phyloP scores from a whole-genome alignment of 139 green algal genomes.

The Coelastrella sp. region DNA sequence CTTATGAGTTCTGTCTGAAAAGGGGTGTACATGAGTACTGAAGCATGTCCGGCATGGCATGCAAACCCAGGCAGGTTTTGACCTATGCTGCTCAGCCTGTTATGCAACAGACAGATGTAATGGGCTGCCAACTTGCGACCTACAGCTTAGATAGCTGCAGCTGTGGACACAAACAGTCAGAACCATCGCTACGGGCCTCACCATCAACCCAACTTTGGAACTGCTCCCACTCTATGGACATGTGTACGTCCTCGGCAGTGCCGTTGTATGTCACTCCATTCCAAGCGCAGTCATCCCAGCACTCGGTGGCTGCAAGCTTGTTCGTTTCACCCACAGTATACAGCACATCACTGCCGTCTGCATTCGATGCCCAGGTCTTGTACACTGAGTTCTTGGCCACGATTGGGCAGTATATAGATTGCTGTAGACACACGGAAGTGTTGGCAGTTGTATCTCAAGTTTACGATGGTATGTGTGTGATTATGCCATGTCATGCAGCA shows the following conservation, averaged over 20 bases:
- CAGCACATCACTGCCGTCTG: slow-evolving; percentile 27
- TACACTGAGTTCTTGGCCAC: slow-evolving; percentile 18
- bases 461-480: too few relatives aligned
- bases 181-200: neutral
- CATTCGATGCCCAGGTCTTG: slow-evolving; percentile 38
- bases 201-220: slow-evolving; percentile 10
- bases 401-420: slow-evolving; percentile 13
- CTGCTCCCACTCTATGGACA: slow-evolving; percentile 38
- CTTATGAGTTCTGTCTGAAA: too few relatives aligned
- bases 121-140: too few relatives aligned
- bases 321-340: slow-evolving; percentile 39
- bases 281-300: slow-evolving; percentile 43
- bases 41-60: too few relatives aligned
- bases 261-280: slow-evolving; percentile 39
- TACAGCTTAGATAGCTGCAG: too few relatives aligned
- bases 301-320: slow-evolving; percentile 20
- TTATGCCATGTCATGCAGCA: too few relatives aligned
- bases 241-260: slow-evolving; percentile 45
- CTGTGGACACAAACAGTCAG: too few relatives aligned
- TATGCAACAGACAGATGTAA: too few relatives aligned
- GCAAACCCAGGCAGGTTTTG: too few relatives aligned
- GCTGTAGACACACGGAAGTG: neutral
- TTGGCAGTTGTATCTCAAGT: neutral
- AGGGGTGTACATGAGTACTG: too few relatives aligned
- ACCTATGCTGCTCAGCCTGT: too few relatives aligned